Percentiles rank a stretch among this genome's conserved stretches.
phyloP scores from a whole-genome alignment of 225 moss, liverwort and hornwort genomes.

The Polytrichum formosum region DNA sequence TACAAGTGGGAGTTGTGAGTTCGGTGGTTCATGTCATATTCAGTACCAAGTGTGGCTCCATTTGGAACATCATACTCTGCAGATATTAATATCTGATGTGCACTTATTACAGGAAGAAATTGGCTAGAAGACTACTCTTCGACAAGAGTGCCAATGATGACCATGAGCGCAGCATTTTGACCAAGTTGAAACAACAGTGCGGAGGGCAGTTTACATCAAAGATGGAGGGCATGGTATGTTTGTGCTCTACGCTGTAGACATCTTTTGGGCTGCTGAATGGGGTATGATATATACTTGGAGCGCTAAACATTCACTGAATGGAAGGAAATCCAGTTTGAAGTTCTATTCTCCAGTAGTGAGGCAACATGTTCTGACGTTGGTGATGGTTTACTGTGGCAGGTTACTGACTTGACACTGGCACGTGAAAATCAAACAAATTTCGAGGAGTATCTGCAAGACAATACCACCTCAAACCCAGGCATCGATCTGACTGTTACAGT shows the following conservation, averaged over 20 bases:
- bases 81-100: background rate
- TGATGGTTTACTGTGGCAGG: conserved; percentile 36
- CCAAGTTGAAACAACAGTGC: conserved; percentile 97
- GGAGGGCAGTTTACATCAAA: conserved; percentile 98
- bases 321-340: no score
- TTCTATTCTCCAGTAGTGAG: background rate
- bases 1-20: no score
- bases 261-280: no score
- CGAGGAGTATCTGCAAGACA: conserved; percentile 80
- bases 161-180: conserved; percentile 95
- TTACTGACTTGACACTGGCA: conserved; percentile 92
- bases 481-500: conserved; percentile 98
- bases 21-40: no score
- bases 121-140: conserved; percentile 88
- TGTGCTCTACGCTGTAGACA: background rate
- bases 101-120: conserved; percentile 60
- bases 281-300: no score
- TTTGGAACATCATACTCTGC: background rate
- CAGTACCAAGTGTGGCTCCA: no score
- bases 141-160: conserved; percentile 99
- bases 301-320: no score
- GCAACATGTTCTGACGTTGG: conserved; percentile 6
- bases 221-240: conserved; percentile 96
- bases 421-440: conserved; percentile 89
- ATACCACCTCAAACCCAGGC: conserved; percentile 75